A percentile compares a stretch with the other conserved stretches of the same genome.
phyloP scores from a whole-genome alignment of 139 green algal genomes.

The Eudorina sp. region DNA sequence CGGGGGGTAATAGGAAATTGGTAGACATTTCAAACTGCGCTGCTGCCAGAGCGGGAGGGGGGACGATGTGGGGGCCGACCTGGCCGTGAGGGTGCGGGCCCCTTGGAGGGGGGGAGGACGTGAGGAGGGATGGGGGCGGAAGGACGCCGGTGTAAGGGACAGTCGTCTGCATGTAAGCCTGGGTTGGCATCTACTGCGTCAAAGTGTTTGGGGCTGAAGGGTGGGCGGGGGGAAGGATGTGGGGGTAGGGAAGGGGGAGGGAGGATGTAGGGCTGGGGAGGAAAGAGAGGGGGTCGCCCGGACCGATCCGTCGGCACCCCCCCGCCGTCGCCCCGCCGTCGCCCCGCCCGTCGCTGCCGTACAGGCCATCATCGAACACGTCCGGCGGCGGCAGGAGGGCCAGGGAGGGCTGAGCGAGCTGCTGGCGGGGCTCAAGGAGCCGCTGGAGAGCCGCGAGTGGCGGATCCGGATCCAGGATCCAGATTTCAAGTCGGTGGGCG shows the following conservation, averaged over 20 bases:
- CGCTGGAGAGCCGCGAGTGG: conserved; percentile 69
- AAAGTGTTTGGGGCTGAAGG: too few relatives aligned
- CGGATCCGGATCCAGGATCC: conserved; percentile 49
- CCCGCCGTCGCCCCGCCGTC: background rate
- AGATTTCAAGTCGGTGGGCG: conserved; percentile 59
- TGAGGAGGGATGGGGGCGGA: too few relatives aligned
- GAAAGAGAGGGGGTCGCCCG: background rate
- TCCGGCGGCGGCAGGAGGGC: conserved; percentile 60
- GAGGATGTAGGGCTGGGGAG: background rate
- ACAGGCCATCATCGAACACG: conserved; percentile 85
- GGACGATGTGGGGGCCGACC: too few relatives aligned
- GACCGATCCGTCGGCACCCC: background rate
- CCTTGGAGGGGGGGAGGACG: too few relatives aligned
- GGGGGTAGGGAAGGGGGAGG: background rate
- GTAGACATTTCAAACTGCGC: too few relatives aligned
- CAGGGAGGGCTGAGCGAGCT: conserved; percentile 75
- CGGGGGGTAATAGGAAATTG: too few relatives aligned
- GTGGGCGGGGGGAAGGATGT: background rate
- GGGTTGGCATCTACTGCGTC: too few relatives aligned
- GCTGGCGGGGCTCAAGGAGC: conserved; percentile 83
- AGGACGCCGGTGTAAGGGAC: too few relatives aligned
- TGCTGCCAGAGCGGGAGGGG: too few relatives aligned
- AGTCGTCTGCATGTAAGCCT: too few relatives aligned
- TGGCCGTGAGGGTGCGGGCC: too few relatives aligned
- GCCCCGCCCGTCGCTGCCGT: background rate